These are phyloP conservation scores for Pestalotiopsis sp. DNA, from an alignment of 2,329 filamentous ascomycete genomes.

Conservation along the genomic window DNA sequence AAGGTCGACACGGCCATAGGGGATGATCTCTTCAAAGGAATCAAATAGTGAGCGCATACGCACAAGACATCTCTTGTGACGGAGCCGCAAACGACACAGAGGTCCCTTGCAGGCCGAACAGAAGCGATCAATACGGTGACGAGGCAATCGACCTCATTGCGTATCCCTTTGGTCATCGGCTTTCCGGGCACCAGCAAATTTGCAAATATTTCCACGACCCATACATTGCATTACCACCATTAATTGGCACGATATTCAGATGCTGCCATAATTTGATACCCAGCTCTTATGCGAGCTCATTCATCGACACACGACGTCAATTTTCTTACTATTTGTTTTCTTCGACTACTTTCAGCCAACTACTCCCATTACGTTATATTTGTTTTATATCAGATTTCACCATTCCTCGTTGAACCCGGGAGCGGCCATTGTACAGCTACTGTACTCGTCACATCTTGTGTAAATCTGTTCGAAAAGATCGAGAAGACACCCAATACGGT, in stretches of 20 bases:
- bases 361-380: constrained; percentile 14
- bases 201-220: background rate
- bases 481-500: background rate
- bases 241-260: background rate
- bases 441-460: constrained; percentile 5
- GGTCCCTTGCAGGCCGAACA: background rate
- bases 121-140: background rate
- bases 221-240: background rate
- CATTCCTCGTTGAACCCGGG: background rate
- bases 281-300: constrained; percentile 33
- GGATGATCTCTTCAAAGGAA: constrained; percentile 59
- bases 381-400: constrained; percentile 13
- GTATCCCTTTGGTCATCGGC: background rate
- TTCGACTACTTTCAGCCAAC: constrained; percentile 10
- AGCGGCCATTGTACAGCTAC: constrained; percentile 3
- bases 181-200: background rate
- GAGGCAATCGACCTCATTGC: background rate
- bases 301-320: constrained; percentile 30
- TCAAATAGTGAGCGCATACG: constrained; percentile 48
- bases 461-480: background rate
- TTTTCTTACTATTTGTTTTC: constrained; percentile 19
- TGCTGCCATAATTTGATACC: constrained; percentile 31
- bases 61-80: constrained; percentile 1
- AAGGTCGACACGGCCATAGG: constrained; percentile 49
- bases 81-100: background rate